phyloP scores from a whole-genome alignment of 352 stramenopile genomes.

The Phytophthora pluvialis region DNA sequence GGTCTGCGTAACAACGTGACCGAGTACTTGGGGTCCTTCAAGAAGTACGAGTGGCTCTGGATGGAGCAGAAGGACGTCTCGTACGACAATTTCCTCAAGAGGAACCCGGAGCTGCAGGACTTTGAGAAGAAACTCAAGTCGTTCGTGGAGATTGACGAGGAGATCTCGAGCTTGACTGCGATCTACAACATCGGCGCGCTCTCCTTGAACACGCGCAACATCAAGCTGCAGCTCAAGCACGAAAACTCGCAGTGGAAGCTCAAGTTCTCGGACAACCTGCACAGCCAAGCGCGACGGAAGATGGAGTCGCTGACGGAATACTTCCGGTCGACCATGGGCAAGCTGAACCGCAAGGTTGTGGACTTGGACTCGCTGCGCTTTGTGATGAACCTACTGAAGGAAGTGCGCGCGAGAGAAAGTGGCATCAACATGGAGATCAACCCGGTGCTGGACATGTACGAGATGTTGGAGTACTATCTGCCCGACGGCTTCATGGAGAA shows the following conservation, averaged over 20 bases:
- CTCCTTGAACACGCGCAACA: conserved; percentile 96
- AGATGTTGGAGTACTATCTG: conserved; percentile 95
- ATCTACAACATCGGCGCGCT: conserved; percentile 98
- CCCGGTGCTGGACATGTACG: conserved; percentile 98
- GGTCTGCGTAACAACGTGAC: conserved; percentile 97
- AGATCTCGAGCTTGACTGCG: conserved; percentile 88
- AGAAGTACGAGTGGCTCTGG: conserved; percentile 98
- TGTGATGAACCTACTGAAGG: conserved; percentile 98
- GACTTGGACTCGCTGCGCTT: conserved; percentile 97
- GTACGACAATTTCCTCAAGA: conserved; percentile 96
- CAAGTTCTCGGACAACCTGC: conserved; percentile 97
- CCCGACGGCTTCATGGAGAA: conserved; percentile 98
- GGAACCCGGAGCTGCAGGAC: conserved; percentile 94
- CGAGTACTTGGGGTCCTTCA: conserved; percentile 96
- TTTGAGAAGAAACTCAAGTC: conserved; percentile 97
- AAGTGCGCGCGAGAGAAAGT: conserved; percentile 97
- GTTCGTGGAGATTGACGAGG: conserved; percentile 95
- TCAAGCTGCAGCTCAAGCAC: conserved; percentile 97
- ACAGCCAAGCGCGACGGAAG: conserved; percentile 93
- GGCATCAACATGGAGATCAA: conserved; percentile 99
- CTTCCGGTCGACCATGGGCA: conserved; percentile 94
- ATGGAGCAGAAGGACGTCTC: conserved; percentile 96
- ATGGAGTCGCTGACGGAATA: conserved; percentile 97
- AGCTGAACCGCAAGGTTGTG: conserved; percentile 94
- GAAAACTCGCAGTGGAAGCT: conserved; percentile 98